Base-by-base conservation (phyloP, 371 early-diverging fungal species). In the Mucor circinelloides region DNA sequence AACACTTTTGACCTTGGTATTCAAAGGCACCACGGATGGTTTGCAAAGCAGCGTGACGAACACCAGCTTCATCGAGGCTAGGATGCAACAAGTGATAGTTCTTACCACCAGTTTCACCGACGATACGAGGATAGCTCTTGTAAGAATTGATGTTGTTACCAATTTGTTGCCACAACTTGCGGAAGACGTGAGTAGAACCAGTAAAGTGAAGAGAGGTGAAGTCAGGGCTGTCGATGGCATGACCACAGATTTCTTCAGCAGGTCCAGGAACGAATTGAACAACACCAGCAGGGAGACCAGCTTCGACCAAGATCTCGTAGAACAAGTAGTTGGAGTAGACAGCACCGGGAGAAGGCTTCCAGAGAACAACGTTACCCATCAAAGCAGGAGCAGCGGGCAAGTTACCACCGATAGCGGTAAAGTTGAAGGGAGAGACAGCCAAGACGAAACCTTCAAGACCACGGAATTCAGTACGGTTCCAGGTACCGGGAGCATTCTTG, bases 51-150 rank as follows among this genome's bases (percentile, higher is more conserved):
- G 84, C 84, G 17, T 81, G 81, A 38, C 64, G 75, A 80, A 89
- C 79, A 76, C 90, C 91, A 32, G 92, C 95, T 55, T 82, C 72
- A 55, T 79, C 81, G 13, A 75, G 81, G 67, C 77, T 83, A 73
- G 85, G 80, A 80, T 98, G 98, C 54, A 98, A 70, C 68, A 99
- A 82, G 73, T 99, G 99, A 89, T 94, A 96, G 89, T 98, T 99
- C 89, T 99, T 99, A 66, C 98, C 98, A 74, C 98, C 98, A 42
- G 98, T 97, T 80, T 97, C 99, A 72, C 98, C 99, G 31, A 98
- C 98, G 58, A 97, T 92, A 76, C 99, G 93, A 56, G 99, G 99
- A 78, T 96, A 99, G 60, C 90, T 87, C 77, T 87, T 87, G 87
- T 97, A 98, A 54, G 71, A 84, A 66, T 96, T 91, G 58, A 98